Conservation (phyloP, 2,329 filamentous ascomycete genomes). For the Beauveria brongniartii region DNA sequence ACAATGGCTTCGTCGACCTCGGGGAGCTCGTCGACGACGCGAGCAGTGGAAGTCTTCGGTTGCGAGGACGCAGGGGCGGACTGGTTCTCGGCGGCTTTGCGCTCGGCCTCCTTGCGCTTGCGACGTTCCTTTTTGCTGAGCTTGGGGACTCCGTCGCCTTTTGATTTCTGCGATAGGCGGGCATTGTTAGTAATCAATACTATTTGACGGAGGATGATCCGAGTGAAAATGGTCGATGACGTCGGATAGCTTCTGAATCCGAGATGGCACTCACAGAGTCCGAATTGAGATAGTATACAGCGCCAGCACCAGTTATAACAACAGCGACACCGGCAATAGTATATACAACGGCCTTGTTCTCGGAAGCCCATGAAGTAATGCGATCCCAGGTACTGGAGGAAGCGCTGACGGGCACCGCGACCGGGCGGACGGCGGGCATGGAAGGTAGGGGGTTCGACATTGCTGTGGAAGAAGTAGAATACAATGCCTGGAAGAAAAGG, state of each 20-base stretch:
- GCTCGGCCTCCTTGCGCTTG: conserved; percentile 74
- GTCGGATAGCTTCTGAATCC: conserved; percentile 14
- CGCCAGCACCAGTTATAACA: conserved; percentile 83
- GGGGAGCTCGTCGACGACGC: conserved; percentile 60
- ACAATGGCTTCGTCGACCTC: conserved; percentile 55
- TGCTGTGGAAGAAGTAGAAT: conserved; percentile 17
- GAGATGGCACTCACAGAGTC: conserved; percentile 40
- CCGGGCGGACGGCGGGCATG: conserved; percentile 34
- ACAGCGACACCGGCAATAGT: conserved; percentile 92
- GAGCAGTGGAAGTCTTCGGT: conserved; percentile 43
- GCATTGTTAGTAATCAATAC: conserved; percentile 1
- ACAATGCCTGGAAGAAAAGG: conserved; percentile 15
- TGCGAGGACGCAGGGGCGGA: conserved; percentile 31
- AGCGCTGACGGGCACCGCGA: conserved; percentile 41
- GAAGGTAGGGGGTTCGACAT: conserved; percentile 42
- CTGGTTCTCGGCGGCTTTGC: conserved; percentile 42
- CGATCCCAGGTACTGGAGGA: conserved; percentile 79
- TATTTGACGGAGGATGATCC: conserved; percentile 8
- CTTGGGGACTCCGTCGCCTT: conserved; percentile 50
- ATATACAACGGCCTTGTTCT: conserved; percentile 93
- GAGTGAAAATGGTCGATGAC: conserved; percentile 4
- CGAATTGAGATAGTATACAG: conserved; percentile 77
- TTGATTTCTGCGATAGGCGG: conserved; percentile 32
- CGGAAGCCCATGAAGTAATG: conserved; percentile 82
- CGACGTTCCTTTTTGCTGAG: conserved; percentile 83